phyloP scores from a whole-genome alignment of 441 rosid species.

The Eruca vesicaria region DNA sequence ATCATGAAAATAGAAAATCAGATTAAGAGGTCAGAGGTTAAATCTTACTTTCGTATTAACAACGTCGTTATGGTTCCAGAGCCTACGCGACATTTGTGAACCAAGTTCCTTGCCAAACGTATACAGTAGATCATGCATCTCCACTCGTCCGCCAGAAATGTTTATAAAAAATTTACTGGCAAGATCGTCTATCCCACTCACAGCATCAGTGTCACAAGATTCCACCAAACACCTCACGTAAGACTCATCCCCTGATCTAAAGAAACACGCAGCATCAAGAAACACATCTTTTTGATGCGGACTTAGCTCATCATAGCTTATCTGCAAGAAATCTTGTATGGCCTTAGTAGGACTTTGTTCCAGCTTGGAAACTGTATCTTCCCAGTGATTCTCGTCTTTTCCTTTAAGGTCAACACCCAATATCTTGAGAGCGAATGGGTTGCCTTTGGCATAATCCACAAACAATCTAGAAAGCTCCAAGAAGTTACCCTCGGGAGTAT shows the following conservation, averaged over 20 bases:
- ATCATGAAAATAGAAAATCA: neutral
- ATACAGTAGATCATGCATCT: neutral
- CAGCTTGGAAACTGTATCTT: neutral
- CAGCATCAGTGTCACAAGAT: neutral
- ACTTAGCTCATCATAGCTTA: neutral
- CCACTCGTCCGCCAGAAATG: neutral
- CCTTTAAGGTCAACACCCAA: neutral
- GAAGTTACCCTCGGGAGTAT: neutral
- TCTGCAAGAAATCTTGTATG: neutral
- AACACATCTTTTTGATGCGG: neutral
- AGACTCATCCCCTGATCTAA: neutral
- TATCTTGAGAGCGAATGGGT: neutral
- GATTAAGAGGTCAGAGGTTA: neutral
- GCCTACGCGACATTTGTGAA: neutral
- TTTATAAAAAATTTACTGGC: neutral
- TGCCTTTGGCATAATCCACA: neutral
- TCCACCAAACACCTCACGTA: neutral
- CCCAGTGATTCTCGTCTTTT: neutral
- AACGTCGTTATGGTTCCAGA: neutral
- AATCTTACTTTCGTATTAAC: neutral
- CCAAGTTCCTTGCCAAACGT: neutral
- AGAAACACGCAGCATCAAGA: neutral
- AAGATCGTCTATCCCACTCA: neutral
- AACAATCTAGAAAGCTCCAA: neutral
- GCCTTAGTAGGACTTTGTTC: neutral